A percentile compares a stretch with the other conserved stretches of the same genome.
phyloP scores from a whole-genome alignment of 352 stramenopile genomes.

The Pythium periplocum region DNA sequence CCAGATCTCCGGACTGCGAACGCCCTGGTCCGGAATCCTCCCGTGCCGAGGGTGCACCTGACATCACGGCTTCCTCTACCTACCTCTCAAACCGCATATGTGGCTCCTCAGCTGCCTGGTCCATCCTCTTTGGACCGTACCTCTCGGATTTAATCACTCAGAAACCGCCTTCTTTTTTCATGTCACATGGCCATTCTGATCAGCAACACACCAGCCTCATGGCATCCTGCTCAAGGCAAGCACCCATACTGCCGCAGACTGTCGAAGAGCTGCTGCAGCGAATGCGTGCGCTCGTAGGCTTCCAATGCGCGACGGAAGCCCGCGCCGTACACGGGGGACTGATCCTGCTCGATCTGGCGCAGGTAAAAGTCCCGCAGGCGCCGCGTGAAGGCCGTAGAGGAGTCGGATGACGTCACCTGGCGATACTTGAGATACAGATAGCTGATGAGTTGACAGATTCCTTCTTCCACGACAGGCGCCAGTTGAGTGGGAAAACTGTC shows the following conservation, averaged over 20 bases:
- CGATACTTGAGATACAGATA: constrained; percentile 75
- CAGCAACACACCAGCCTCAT: not conserved
- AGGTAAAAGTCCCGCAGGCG: constrained; percentile 61
- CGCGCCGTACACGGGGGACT: constrained; percentile 56
- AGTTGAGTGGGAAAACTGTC: constrained; percentile 44
- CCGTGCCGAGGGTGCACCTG: too few species aligned
- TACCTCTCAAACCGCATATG: too few species aligned
- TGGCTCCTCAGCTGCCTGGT: too few species aligned
- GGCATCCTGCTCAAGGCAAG: constrained; percentile 27
- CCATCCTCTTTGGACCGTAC: too few species aligned
- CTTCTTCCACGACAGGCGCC: constrained; percentile 45
- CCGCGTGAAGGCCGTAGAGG: constrained; percentile 20
- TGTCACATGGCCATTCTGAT: too few species aligned
- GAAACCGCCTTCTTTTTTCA: too few species aligned
- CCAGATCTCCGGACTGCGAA: too few species aligned
- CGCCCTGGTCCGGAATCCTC: too few species aligned
- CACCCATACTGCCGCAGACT: constrained; percentile 34
- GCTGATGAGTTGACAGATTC: constrained; percentile 72
- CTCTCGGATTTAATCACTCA: too few species aligned
- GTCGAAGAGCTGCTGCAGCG: constrained; percentile 63
- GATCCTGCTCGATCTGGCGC: constrained; percentile 54
- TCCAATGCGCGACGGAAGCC: constrained; percentile 58
- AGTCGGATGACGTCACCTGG: constrained; percentile 24
- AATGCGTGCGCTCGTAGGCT: constrained; percentile 60
- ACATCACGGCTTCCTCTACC: too few species aligned